Evolutionary conservation across 2,329 filamentous ascomycete genomes (phyloP).

Genomic region (Aspergillus tubingensis): DNA sequence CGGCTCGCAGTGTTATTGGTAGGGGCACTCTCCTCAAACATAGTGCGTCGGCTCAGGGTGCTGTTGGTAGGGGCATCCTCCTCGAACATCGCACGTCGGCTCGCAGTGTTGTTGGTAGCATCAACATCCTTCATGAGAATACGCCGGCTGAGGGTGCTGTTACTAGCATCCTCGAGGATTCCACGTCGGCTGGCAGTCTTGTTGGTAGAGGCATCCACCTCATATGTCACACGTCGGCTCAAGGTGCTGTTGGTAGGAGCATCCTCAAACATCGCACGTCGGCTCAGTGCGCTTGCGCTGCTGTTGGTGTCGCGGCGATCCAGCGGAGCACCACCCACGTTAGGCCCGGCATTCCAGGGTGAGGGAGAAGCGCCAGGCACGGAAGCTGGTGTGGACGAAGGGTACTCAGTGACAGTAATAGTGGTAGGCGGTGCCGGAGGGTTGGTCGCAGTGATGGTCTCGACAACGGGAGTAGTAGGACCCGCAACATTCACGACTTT

Average conservation of each 20-base stretch:
- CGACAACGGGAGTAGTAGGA: constrained; percentile 17
- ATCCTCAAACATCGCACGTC: no score
- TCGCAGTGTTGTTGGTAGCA: background rate
- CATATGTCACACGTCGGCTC: no score
- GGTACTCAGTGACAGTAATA: constrained; percentile 24
- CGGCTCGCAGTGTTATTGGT: background rate
- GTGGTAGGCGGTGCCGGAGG: constrained; percentile 26
- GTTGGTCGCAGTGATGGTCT: constrained; percentile 20
- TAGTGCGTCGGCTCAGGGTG: no score
- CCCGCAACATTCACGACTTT: constrained; percentile 38
- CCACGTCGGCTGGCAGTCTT: background rate
- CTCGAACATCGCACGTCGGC: background rate
- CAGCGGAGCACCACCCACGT: background rate
- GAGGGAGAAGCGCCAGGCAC: constrained; percentile 21
- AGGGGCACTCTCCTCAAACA: no score
- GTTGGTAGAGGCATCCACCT: no score
- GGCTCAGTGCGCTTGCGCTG: background rate
- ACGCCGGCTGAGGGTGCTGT: background rate
- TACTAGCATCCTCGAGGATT: background rate
- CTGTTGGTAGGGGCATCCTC: background rate
- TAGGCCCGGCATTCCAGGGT: background rate
- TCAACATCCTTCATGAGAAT: no score
- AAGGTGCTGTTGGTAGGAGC: no score
- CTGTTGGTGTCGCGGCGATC: constrained; percentile 8
- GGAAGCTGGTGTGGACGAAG: constrained; percentile 23